Evolutionary conservation across 306 rosid species (phyloP), one percentile per base, ranked within the genome.

Genomic region (Argentina anserina): DNA sequence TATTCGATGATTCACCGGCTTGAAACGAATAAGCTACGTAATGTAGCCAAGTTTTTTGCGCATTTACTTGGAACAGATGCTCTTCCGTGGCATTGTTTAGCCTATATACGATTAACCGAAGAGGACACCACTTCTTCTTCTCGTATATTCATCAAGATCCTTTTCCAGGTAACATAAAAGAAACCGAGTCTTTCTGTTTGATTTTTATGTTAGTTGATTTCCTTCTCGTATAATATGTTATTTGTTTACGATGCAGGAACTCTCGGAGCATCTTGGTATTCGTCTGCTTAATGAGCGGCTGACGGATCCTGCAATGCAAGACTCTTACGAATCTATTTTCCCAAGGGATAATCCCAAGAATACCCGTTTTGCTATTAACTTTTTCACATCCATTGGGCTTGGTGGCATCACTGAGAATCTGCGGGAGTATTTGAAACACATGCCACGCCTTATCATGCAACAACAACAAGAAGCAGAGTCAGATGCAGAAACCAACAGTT

Each of bases 361-460:
- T 81, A 91, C 98, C 20, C 80, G 99, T 31, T 94, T 94, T 72
- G 81, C 93, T 46, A 94, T 94, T 40, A 94, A 94, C 75, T 93
- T 93, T 80, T 93, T 93, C 84, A 93, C 98, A 15, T 90, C 97
- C 41, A 93, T 93, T 73, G 97, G 98, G 49, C 97, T 94, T 72
- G 97, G 96, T 74, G 96, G 97, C 53, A 87, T 94, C 70, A 94
- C 99, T 0, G 99, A 94, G 76, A 94, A 87, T 70, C 79, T 94
- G 41, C 95, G 97, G 0, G 96, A 91, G 70, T 89, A 91, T 78
- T 78, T 94, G 84, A 91, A 88, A 87, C 89, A 87, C 60, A 94
- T 94, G 98, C 96, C 97, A 1, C 88, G 96, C 43, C 91, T 91
- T 9, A 94, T 93, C 65, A 89, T 93, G 97, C 94, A 93, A 75